A percentile compares a stretch with the other conserved stretches of the same genome.
phyloP scores from a whole-genome alignment of 2,329 filamentous ascomycete genomes.

The Teratosphaeria pseudoeucalypti region DNA sequence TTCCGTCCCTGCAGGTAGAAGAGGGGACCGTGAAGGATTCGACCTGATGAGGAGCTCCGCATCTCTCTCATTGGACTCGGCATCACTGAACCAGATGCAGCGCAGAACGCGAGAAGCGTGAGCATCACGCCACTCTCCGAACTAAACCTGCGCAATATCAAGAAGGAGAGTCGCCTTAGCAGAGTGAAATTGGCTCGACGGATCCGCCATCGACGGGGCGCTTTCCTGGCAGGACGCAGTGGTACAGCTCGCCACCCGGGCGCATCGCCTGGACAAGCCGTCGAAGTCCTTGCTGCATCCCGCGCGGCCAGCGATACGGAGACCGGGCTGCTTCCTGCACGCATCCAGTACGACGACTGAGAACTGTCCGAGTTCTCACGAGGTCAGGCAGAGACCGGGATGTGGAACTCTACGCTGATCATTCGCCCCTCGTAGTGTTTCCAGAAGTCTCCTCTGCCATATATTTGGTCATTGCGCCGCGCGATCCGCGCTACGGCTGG shows the following conservation, averaged over 20 bases:
- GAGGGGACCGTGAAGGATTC: slow-evolving; percentile 12
- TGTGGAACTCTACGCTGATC: slow-evolving; percentile 39
- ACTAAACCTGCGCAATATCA: slow-evolving; percentile 13
- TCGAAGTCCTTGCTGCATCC: slow-evolving; percentile 15
- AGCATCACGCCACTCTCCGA: slow-evolving; percentile 19
- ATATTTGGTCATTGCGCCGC: slow-evolving; percentile 54
- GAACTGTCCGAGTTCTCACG: slow-evolving; percentile 10
- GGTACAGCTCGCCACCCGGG: slow-evolving; percentile 8
- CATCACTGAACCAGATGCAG: neutral
- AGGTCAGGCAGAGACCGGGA: slow-evolving; percentile 7
- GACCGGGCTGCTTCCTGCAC: slow-evolving; percentile 13
- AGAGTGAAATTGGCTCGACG: slow-evolving; percentile 7
- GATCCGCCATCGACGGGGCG: slow-evolving; percentile 12
- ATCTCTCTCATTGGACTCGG: slow-evolving; percentile 1
- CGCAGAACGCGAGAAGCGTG: neutral
- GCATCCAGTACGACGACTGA: slow-evolving; percentile 17
- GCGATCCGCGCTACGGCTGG: slow-evolving; percentile 52
- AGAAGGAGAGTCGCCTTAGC: slow-evolving; percentile 4
- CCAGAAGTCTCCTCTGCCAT: slow-evolving; percentile 54
- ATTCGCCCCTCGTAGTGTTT: slow-evolving; percentile 43
- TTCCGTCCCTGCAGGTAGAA: slow-evolving; percentile 25
- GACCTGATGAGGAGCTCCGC: slow-evolving; percentile 19
- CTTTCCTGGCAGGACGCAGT: slow-evolving; percentile 16
- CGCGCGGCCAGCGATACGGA: slow-evolving; percentile 14
- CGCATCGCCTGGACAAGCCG: slow-evolving; percentile 6